Conservation (phyloP, 2,329 filamentous ascomycete genomes). For the Cladosporium sphaerospermum region DNA sequence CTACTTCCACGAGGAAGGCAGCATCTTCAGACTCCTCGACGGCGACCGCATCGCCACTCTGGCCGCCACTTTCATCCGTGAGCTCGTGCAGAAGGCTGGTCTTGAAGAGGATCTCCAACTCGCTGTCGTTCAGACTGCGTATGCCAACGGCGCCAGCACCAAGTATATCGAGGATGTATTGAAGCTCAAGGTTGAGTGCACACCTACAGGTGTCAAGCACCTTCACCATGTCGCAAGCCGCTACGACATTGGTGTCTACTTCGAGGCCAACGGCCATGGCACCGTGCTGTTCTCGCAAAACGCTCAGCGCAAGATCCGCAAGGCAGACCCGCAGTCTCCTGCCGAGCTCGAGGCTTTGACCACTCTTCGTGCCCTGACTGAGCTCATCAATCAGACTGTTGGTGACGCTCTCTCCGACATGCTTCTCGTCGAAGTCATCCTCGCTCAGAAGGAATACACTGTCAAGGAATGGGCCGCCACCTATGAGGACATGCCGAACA, state of each 20-base stretch:
- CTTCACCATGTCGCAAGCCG: constrained; percentile 93
- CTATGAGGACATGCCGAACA: constrained; percentile 90
- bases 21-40: constrained; percentile 84
- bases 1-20: constrained; percentile 80
- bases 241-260: constrained; percentile 95
- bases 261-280: constrained; percentile 96
- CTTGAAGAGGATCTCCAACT: constrained; percentile 77
- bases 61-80: constrained; percentile 85
- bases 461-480: constrained; percentile 83
- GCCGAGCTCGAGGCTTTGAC: constrained; percentile 87
- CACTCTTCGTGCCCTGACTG: constrained; percentile 72
- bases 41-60: constrained; percentile 95
- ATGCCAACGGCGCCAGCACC: constrained; percentile 93
- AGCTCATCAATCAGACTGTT: constrained; percentile 97
- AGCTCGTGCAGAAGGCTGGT: constrained; percentile 74
- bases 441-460: constrained; percentile 90
- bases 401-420: constrained; percentile 94
- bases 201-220: constrained; percentile 93
- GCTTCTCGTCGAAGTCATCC: constrained; percentile 89
- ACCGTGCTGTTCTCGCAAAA: constrained; percentile 90
- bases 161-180: constrained; percentile 85
- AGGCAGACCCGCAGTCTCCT: constrained; percentile 78
- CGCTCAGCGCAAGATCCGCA: constrained; percentile 71
- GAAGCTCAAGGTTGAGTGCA: constrained; percentile 84
- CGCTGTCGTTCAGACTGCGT: constrained; percentile 93